These are phyloP conservation scores for Rugonectria rugulosa DNA, from an alignment of 2,329 filamentous ascomycete genomes.

Conservation along the genomic window DNA sequence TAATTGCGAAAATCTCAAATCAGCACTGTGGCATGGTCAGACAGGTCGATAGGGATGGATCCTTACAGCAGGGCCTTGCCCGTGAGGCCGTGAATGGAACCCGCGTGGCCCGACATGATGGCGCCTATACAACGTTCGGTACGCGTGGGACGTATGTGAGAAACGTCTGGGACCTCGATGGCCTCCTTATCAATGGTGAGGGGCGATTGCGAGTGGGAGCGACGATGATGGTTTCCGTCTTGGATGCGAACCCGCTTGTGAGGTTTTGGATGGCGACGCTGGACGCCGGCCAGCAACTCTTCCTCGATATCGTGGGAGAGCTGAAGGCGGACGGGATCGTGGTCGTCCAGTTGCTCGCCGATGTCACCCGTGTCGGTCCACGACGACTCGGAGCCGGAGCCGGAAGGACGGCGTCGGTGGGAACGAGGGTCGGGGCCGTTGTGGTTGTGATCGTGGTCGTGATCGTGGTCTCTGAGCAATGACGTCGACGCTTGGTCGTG, in stretches of 20 bases:
- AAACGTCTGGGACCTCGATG: slow-evolving; percentile 79
- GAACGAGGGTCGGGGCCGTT: slow-evolving; percentile 56
- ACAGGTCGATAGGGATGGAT: background rate
- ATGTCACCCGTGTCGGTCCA: slow-evolving; percentile 97
- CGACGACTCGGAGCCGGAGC: slow-evolving; percentile 71
- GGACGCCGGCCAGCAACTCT: slow-evolving; percentile 61
- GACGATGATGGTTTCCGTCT: slow-evolving; percentile 48
- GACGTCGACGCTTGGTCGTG: slow-evolving; percentile 50
- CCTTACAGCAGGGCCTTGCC: slow-evolving; percentile 90
- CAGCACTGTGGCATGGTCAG: slow-evolving; percentile 21
- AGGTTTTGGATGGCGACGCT: slow-evolving; percentile 54
- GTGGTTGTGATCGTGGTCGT: slow-evolving; percentile 52
- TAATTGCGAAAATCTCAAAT: slow-evolving; percentile 45
- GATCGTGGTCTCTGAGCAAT: slow-evolving; percentile 51
- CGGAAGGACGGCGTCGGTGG: slow-evolving; percentile 43
- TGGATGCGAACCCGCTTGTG: slow-evolving; percentile 75
- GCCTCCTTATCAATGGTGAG: slow-evolving; percentile 71
- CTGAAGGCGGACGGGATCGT: slow-evolving; percentile 78
- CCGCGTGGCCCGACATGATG: slow-evolving; percentile 85
- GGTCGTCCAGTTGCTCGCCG: slow-evolving; percentile 86
- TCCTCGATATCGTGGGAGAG: slow-evolving; percentile 72
- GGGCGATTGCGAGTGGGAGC: slow-evolving; percentile 49
- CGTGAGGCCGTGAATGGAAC: slow-evolving; percentile 87
- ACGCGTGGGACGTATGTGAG: slow-evolving; percentile 67
- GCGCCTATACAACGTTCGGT: slow-evolving; percentile 75